Evolutionary conservation across 2,329 filamentous ascomycete species (phyloP), one percentile per base, ranked within the genome.

Genomic region (Malbranchea cinnamomea): DNA sequence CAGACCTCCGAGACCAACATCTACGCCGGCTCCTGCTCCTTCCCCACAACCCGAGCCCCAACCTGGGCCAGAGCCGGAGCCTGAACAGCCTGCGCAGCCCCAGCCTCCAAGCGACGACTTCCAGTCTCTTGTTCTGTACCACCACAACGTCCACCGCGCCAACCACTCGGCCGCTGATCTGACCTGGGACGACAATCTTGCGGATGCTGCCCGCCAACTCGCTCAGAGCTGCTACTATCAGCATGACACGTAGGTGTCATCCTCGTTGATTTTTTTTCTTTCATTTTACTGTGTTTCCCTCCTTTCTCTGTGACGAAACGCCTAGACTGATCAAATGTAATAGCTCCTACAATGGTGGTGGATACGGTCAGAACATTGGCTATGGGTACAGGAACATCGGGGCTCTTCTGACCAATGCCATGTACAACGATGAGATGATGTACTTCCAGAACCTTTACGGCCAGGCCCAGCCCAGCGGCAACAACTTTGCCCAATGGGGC

Each of bases 341-440:
- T 60, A 15, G 60, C n/a, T n/a, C n/a, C n/a, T n/a, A 68, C 26
- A 69, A 70, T 38, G 64, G 60, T 29, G 72, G 71, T 32, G 64
- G 67, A 25, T 91, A 89, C 49, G 89, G 89, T 39, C 89, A 98
- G 62, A 98, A 95, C 68, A 76, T 95, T 35, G 87, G 81, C 48
- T 74, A 76, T 37, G 47, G 55, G 2, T 51, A 59, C n/a, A 56
- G 53, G 36, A 67, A 74, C 26, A 63, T 81, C 38, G 71, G 72
- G 31, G 63, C 68, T 39, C 73, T 78, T 42, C 74, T 87, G 49
- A 81, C 74, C 46, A 69, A 87, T 51, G 65, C 77, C 59, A 94
- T 89, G 82, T 94, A 94, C 69, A 82, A 89, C 53, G 70, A 69
- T 45, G 83, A 93, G 56, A 62, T 78, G 44, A 49, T 50, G 39